Evolutionary conservation across 805 yeast genomes (phyloP).

Genomic region (Cyberlindnera galapagoensis): DNA sequence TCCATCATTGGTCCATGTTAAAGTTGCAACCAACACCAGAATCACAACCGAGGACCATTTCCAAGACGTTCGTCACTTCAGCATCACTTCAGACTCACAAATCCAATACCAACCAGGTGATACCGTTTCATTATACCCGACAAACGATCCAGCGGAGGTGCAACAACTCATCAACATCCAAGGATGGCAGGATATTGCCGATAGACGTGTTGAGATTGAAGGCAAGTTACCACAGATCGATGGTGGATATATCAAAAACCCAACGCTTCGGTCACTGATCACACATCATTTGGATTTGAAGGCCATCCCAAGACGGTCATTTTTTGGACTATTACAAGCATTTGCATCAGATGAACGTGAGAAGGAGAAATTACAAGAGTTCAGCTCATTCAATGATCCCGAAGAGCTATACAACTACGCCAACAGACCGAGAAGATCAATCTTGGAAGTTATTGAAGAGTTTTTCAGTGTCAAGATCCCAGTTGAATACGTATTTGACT

Average conservation of each 20-base stretch:
- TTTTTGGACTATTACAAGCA: slow-evolving; percentile 68
- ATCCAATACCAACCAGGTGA: slow-evolving; percentile 68
- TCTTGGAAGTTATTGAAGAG: slow-evolving; percentile 77
- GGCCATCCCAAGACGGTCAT: slow-evolving; percentile 78
- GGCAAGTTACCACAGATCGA: slow-evolving; percentile 28
- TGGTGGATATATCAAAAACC: slow-evolving; percentile 53
- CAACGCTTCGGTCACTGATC: slow-evolving; percentile 68
- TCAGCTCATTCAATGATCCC: slow-evolving; percentile 61
- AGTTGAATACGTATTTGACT: slow-evolving; percentile 63
- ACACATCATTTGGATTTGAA: slow-evolving; percentile 77
- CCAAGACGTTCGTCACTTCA: slow-evolving; percentile 78
- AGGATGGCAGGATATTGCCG: slow-evolving; percentile 70
- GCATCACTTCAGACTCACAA: slow-evolving; percentile 10
- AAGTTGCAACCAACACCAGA: slow-evolving; percentile 44
- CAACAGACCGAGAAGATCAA: slow-evolving; percentile 86
- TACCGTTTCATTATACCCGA: slow-evolving; percentile 68
- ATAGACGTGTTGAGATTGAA: slow-evolving; percentile 38
- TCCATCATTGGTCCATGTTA: slow-evolving; percentile 31
- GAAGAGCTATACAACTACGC: slow-evolving; percentile 87
- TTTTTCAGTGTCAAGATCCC: slow-evolving; percentile 76
- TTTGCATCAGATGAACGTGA: slow-evolving; percentile 75
- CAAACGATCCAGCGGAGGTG: slow-evolving; percentile 60
- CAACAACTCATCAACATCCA: slow-evolving; percentile 59
- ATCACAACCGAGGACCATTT: slow-evolving; percentile 71
- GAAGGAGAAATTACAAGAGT: slow-evolving; percentile 66